Percentiles rank a stretch among this genome's conserved stretches.
These are phyloP conservation scores for Aspergillus ostianus DNA, from an alignment of 495 filamentous ascomycete species.

Conservation along the genomic window DNA sequence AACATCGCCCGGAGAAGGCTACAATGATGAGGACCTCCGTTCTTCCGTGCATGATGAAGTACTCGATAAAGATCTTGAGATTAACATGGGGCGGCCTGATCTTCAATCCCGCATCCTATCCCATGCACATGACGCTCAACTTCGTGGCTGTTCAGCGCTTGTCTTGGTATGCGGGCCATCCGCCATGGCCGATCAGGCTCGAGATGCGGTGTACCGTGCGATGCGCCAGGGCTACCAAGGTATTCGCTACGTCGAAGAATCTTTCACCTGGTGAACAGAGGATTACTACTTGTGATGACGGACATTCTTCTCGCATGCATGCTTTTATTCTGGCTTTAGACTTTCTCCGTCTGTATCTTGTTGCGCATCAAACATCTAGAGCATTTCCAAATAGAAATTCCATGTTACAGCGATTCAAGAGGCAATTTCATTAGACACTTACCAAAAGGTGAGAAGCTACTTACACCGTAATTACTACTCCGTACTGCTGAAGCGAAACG, in stretches of 20 bases:
- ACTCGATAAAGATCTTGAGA: slow-evolving; percentile 17
- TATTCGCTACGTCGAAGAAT: slow-evolving; percentile 45
- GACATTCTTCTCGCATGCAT: not conserved
- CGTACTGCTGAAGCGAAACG: too few relatives aligned
- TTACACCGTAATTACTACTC: too few relatives aligned
- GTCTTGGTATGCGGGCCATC: slow-evolving; percentile 52
- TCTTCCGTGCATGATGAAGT: not conserved
- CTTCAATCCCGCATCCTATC: slow-evolving; percentile 31
- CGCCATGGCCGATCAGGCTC: slow-evolving; percentile 48
- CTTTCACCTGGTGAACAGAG: slow-evolving; percentile 36
- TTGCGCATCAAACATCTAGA: too few relatives aligned
- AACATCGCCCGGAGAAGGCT: slow-evolving; percentile 13
- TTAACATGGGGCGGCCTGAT: slow-evolving; percentile 31
- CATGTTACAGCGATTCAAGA: too few relatives aligned
- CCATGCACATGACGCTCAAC: slow-evolving; percentile 28
- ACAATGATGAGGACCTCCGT: not conserved
- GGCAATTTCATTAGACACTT: too few relatives aligned
- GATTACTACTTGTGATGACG: not conserved
- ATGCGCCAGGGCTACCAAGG: slow-evolving; percentile 32
- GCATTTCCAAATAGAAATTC: too few relatives aligned
- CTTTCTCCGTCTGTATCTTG: not conserved
- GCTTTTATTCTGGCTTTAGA: not conserved
- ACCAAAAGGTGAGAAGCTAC: too few relatives aligned
- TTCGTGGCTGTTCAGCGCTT: slow-evolving; percentile 25
- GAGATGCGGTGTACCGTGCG: slow-evolving; percentile 38